Evolutionary conservation across 1,284 basidiomycete genomes (phyloP).

Genomic region (Macrocystidia cucumis): DNA sequence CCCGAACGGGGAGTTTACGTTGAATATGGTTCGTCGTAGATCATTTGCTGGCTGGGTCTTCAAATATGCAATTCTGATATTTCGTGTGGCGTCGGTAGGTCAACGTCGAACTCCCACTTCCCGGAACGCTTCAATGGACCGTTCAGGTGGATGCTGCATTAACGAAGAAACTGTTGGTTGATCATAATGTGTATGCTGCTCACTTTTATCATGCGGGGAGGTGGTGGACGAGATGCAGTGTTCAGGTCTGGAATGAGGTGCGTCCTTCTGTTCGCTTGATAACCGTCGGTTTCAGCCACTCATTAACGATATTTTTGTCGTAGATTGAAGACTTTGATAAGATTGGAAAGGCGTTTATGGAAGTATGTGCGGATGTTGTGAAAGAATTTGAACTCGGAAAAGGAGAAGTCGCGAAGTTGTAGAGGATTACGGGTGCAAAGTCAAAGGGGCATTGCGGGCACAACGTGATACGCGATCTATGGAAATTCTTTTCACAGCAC

Average conservation of each 20-base stretch:
- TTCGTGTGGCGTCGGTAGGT: too few species aligned
- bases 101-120: too few species aligned
- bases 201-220: slow-evolving; percentile 48
- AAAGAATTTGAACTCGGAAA: slow-evolving; percentile 16
- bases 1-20: slow-evolving; percentile 50
- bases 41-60: too few species aligned
- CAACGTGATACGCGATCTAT: too few species aligned
- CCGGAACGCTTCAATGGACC: too few species aligned
- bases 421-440: too few species aligned
- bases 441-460: too few species aligned
- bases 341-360: slow-evolving; percentile 30
- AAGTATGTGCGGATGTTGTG: slow-evolving; percentile 27
- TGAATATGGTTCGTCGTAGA: slow-evolving; percentile 66
- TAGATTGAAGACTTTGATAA: slow-evolving; percentile 51
- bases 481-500: too few species aligned
- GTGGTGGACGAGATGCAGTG: slow-evolving; percentile 69
- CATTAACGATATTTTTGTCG: slow-evolving; percentile 1
- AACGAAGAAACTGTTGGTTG: slow-evolving; percentile 27
- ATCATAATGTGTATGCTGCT: slow-evolving; percentile 35
- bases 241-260: slow-evolving; percentile 72
- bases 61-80: too few species aligned
- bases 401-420: too few species aligned
- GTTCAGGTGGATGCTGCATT: too few species aligned
- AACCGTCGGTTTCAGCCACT: neutral
- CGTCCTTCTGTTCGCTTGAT: slow-evolving; percentile 18